Conservation (phyloP, 139 green algal species). For the Chlorella sp. region DNA sequence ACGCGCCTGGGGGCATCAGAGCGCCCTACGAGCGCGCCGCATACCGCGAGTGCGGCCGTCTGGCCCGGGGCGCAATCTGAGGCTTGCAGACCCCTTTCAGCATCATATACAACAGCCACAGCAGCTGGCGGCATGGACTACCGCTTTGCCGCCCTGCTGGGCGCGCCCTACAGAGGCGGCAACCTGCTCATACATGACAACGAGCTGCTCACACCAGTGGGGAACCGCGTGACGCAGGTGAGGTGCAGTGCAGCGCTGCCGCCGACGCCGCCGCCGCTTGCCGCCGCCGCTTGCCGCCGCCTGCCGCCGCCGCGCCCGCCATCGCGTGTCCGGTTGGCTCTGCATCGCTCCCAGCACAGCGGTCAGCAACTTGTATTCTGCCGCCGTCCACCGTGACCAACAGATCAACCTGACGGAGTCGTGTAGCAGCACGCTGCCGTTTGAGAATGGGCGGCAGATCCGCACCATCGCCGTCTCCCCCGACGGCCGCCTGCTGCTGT, state of each 20-base stretch:
- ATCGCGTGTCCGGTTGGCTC: neutral
- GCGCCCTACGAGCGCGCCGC: no score
- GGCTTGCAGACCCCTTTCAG: no score
- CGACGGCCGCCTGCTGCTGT: conserved; percentile 86
- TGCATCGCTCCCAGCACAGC: no score
- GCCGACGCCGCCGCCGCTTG: neutral
- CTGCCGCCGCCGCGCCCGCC: neutral
- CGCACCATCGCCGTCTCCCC: conserved; percentile 82
- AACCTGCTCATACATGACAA: conserved; percentile 85
- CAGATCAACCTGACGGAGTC: conserved; percentile 83
- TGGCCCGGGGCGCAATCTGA: no score
- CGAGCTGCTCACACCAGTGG: conserved; percentile 87
- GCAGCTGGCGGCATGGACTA: conserved; percentile 79
- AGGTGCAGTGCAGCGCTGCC: neutral
- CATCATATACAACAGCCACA: no score
- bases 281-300: neutral
- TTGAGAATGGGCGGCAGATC: conserved; percentile 86
- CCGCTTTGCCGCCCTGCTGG: conserved; percentile 89
- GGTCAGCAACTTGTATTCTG: no score
- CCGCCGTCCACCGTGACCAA: neutral
- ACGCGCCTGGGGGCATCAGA: no score
- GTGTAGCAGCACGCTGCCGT: conserved; percentile 81
- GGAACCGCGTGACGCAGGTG: conserved; percentile 90
- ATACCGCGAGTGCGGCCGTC: no score
- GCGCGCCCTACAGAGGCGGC: conserved; percentile 94